Conservation (phyloP, 2,329 filamentous ascomycete genomes). For the Aureobasidium musti region DNA sequence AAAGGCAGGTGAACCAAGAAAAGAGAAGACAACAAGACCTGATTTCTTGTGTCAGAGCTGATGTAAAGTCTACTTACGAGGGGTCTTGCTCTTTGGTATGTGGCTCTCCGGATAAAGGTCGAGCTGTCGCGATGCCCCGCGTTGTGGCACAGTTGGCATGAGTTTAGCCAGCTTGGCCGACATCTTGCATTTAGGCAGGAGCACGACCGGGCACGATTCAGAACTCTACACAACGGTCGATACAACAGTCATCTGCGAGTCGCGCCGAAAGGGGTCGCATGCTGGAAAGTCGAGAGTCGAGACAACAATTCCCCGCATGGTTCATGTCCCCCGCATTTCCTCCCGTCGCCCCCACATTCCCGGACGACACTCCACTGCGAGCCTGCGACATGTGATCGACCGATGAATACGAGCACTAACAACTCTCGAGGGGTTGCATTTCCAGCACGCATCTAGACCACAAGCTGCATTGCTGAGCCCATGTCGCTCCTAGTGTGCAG, state of each 20-base stretch:
- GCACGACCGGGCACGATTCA: no score
- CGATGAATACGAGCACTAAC: not conserved
- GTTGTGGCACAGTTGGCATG: not conserved
- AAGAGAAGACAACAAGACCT: not conserved
- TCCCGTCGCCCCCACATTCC: not conserved
- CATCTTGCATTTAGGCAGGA: not conserved
- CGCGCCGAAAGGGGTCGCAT: not conserved
- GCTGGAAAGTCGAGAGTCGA: no score
- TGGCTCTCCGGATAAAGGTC: not conserved
- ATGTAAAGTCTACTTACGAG: not conserved
- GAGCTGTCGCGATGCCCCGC: not conserved
- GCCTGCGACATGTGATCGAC: conserved; percentile 1
- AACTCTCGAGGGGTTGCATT: no score
- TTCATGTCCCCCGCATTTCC: not conserved
- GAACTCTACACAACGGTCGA: not conserved
- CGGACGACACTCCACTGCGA: not conserved
- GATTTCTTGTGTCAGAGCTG: not conserved
- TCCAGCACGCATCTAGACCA: not conserved
- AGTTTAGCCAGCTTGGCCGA: not conserved
- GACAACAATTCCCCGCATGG: not conserved
- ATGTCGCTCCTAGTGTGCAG: not conserved
- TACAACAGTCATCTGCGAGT: not conserved
- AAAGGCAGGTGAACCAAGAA: not conserved
- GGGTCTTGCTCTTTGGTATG: not conserved
- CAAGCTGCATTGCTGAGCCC: no score